Evolutionary conservation across 768 basidiomycete species (phyloP).

Genomic region (Galerina sulciceps): DNA sequence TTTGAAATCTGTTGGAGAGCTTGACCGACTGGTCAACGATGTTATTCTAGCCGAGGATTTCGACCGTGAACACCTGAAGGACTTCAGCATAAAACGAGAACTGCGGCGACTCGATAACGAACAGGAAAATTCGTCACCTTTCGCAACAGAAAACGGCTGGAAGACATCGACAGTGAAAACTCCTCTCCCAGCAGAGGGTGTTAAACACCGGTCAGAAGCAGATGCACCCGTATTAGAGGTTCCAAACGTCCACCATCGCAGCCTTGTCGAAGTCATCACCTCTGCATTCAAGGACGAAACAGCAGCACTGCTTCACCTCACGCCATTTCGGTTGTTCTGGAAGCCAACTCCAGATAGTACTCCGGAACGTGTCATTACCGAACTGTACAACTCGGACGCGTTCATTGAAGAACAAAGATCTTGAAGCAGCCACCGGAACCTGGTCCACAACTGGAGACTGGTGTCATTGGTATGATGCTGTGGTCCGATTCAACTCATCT

Average conservation of each 20-base stretch:
- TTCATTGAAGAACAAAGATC: constrained; percentile 22
- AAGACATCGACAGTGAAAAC: constrained; percentile 22
- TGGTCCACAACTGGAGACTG: no score
- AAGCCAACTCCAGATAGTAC: constrained; percentile 6
- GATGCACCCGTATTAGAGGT: constrained; percentile 33
- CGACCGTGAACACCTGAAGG: constrained; percentile 17
- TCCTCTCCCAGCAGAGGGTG: constrained; percentile 19
- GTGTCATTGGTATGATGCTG: no score
- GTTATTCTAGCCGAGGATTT: constrained; percentile 29
- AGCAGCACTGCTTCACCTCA: constrained; percentile 23
- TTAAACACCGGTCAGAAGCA: constrained; percentile 22
- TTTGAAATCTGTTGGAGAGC: constrained; percentile 24
- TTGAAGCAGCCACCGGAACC: constrained; percentile 7
- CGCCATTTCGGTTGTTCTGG: constrained; percentile 29
- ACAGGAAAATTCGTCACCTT: constrained; percentile 13
- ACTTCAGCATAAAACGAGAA: constrained; percentile 22
- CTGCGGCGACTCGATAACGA: constrained; percentile 12
- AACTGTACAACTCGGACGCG: constrained; percentile 22
- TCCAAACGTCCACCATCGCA: constrained; percentile 29
- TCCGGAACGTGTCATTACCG: constrained; percentile 14
- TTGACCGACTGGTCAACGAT: constrained; percentile 26
- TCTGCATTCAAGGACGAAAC: constrained; percentile 14
- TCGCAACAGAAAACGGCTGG: constrained; percentile 24
- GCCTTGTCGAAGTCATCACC: constrained; percentile 13
- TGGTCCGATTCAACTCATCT: no score